Percentiles rank a stretch among this genome's conserved stretches.
These are phyloP conservation scores for Iris pallida DNA, from an alignment of 116 monocot genomes.

Conservation along the genomic window DNA sequence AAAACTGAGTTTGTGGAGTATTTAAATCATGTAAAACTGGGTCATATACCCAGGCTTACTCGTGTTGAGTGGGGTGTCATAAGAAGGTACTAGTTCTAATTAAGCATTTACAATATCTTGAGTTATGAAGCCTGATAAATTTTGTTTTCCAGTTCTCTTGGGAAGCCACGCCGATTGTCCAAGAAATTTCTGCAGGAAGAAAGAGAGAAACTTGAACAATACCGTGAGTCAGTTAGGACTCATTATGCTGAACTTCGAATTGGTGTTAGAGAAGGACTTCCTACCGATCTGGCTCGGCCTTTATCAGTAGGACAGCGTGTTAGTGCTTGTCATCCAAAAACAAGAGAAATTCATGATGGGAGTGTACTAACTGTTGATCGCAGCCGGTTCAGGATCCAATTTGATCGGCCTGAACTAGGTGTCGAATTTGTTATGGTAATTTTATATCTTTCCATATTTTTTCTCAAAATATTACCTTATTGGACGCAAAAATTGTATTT, in stretches of 20 bases:
- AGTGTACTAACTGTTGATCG: conserved; percentile 87
- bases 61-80: conserved; percentile 99
- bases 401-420: conserved; percentile 89
- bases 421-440: conserved; percentile 96
- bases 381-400: conserved; percentile 83
- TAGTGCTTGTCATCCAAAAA: conserved; percentile 93
- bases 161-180: conserved; percentile 92
- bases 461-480: background rate
- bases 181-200: conserved; percentile 73
- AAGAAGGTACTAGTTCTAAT: conserved; percentile 52
- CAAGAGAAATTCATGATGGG: conserved; percentile 99
- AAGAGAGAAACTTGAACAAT: conserved; percentile 79
- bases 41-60: conserved; percentile 94
- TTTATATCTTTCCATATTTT: background rate
- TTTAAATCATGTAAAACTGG: conserved; percentile 88
- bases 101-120: background rate
- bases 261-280: conserved; percentile 82
- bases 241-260: conserved; percentile 85
- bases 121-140: conserved; percentile 2
- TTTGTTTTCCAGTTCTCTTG: conserved; percentile 69
- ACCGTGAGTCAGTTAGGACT: conserved; percentile 86
- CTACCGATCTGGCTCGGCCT: conserved; percentile 86
- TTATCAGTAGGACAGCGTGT: conserved; percentile 96
- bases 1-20: conserved; percentile 98
- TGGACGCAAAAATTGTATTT: no score